A percentile compares a stretch with the other conserved stretches of the same genome.
Evolutionary conservation across 495 filamentous ascomycete genomes (phyloP).

Genomic region (Annulohypoxylon moriforme): DNA sequence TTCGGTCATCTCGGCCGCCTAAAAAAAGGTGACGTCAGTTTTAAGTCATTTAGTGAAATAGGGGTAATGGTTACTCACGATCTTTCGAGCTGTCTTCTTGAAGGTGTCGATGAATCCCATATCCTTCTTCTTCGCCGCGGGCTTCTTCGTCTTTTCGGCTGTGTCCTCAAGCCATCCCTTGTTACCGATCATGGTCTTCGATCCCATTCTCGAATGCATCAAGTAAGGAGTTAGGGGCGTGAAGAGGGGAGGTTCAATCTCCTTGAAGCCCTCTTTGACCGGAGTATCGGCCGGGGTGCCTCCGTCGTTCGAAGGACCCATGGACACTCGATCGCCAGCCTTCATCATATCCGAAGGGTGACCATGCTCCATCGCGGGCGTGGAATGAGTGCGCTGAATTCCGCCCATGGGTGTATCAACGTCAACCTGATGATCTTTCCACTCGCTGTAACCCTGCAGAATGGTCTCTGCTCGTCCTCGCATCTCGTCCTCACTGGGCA

Average conservation of each 20-base stretch:
- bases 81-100: constrained; percentile 56
- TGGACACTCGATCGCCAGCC: neutral
- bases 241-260: constrained; percentile 25
- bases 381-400: neutral
- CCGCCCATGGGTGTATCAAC: neutral
- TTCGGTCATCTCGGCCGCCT: constrained; percentile 50
- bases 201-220: constrained; percentile 20
- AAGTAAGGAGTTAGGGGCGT: constrained; percentile 45
- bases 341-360: neutral
- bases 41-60: constrained; percentile 3
- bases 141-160: constrained; percentile 34
- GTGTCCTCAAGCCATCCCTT: constrained; percentile 63
- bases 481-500: neutral
- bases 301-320: neutral
- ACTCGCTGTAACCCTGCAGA: constrained; percentile 29
- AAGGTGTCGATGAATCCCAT: constrained; percentile 51
- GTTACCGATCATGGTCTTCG: constrained; percentile 58
- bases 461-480: neutral
- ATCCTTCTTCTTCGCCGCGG: constrained; percentile 39
- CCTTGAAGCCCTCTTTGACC: neutral
- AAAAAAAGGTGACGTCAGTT: constrained; percentile 11
- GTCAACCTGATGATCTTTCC: neutral
- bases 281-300: neutral
- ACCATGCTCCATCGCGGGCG: neutral
- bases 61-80: constrained; percentile 48